Evolutionary conservation across 805 yeast species (phyloP).

Genomic region (Groenewaldozyma tartarivorans): DNA sequence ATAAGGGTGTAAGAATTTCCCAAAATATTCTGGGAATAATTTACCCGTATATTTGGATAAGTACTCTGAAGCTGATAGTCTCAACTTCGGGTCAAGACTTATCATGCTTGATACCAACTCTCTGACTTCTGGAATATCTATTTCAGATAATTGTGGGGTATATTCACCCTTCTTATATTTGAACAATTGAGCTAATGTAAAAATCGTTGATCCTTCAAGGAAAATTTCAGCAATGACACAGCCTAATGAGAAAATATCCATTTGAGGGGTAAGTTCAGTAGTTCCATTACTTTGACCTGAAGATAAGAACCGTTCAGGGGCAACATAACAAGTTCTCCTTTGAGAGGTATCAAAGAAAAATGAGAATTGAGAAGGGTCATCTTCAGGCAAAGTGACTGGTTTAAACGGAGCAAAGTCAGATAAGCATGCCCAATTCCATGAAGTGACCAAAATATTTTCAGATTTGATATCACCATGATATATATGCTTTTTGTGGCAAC

Average conservation of each 20-base stretch:
- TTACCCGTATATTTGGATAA: conserved; percentile 40
- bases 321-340: conserved; percentile 79
- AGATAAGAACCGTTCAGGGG: conserved; percentile 76
- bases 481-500: conserved; percentile 52
- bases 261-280: conserved; percentile 40
- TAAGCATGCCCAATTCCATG: conserved; percentile 80
- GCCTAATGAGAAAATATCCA: conserved; percentile 56
- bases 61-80: conserved; percentile 48
- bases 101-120: conserved; percentile 57
- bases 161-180: conserved; percentile 66
- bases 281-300: conserved; percentile 20
- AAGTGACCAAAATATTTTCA: conserved; percentile 77
- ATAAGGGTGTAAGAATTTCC: conserved; percentile 58
- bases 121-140: conserved; percentile 42
- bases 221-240: conserved; percentile 88
- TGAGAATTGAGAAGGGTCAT: conserved; percentile 84
- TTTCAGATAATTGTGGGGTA: conserved; percentile 50
- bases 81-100: conserved; percentile 46
- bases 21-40: conserved; percentile 60
- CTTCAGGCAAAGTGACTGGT: conserved; percentile 80
- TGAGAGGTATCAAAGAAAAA: conserved; percentile 89
- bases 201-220: conserved; percentile 76
- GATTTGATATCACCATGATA: conserved; percentile 88
- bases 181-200: conserved; percentile 79
- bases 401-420: conserved; percentile 80